phyloP scores from a whole-genome alignment of 352 stramenopile species.

The Globisporangium mamillatum region DNA sequence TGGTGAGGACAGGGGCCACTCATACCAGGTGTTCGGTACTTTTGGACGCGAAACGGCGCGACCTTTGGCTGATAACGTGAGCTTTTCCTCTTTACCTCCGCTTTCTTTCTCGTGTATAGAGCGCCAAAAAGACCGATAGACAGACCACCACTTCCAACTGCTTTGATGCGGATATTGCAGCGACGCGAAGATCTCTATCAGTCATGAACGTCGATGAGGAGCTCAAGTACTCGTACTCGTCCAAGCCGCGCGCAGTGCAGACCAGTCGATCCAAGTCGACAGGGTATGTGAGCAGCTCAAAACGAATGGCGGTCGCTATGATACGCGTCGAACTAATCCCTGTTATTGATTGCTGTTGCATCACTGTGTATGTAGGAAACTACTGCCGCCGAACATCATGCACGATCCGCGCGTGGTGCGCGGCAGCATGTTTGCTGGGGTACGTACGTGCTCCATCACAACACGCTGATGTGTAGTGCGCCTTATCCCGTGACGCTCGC shows the following conservation, averaged over 20 bases:
- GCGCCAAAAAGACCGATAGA: too few species aligned
- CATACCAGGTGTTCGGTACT: too few species aligned
- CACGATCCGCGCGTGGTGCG: slow-evolving; percentile 62
- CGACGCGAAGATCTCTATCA: neutral
- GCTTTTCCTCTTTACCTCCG: too few species aligned
- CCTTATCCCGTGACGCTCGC: neutral
- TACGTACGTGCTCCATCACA: slow-evolving; percentile 27
- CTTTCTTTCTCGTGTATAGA: too few species aligned
- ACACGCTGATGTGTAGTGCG: neutral
- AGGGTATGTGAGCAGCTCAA: slow-evolving; percentile 12
- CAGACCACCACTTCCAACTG: neutral
- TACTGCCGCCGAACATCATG: slow-evolving; percentile 64
- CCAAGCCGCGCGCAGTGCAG: slow-evolving; percentile 71
- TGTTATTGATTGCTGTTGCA: neutral
- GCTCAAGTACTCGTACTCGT: slow-evolving; percentile 74
- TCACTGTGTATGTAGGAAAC: slow-evolving; percentile 20
- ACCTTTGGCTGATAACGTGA: too few species aligned
- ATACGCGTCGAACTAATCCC: neutral
- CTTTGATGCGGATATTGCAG: neutral
- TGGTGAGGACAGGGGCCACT: too few species aligned
- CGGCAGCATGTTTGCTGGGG: slow-evolving; percentile 60
- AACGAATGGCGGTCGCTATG: neutral
- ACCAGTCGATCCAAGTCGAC: slow-evolving; percentile 50
- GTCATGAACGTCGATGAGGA: slow-evolving; percentile 45
- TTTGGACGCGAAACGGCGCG: too few species aligned